Base-by-base conservation (phyloP, 1,139 yeast genomes). In the Suzukiozyma palmioleophila region DNA sequence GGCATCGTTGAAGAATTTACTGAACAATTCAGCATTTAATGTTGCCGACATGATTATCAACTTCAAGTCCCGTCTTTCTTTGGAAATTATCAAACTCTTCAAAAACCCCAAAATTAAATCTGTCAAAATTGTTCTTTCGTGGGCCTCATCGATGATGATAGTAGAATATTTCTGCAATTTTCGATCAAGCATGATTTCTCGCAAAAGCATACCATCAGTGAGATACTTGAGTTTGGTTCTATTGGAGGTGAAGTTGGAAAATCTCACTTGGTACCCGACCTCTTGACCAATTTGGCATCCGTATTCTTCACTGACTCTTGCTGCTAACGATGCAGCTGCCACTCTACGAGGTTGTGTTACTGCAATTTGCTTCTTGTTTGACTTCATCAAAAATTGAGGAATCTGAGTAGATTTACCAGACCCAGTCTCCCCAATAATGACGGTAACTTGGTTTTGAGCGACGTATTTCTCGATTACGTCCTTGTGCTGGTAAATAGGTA, bases 341-440 rank as follows among this genome's bases (percentile, higher is more conserved):
- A 92, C 98, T 57, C 98, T 77, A 64, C 98, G 81, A 2, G 98
- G 98, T 63, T 92, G 98, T 0, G 98, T 92, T 7, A 92, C 90
- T 0, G 95, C 97, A 13, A 92, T 81, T 25, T 76, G 70, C 43
- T 77, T 79, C 26, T 64, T 60, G 43, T 67, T 69, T 27, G 60
- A 52, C 0, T 75, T 73, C 65, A 83, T 72, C 28, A 92, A 61
- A 53, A 92, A 88, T 54, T 92, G 98, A 0, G 98, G 98, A 22
- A 92, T 86, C 62, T 92, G 98, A 0, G 98, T 92, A 3, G 98
- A 92, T 58, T 92, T 92, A 67, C 98, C 98, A 7, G 96, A 88
- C 60, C 98, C 98, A 0, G 98, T 92, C 51, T 92, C 97, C 60
- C 98, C 98, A 55, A 92, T 84, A 10, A 92, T 69, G 3, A 92